Percentiles rank a stretch among this genome's conserved stretches.
phyloP scores from a whole-genome alignment of 805 yeast genomes.

The Candida takata region DNA sequence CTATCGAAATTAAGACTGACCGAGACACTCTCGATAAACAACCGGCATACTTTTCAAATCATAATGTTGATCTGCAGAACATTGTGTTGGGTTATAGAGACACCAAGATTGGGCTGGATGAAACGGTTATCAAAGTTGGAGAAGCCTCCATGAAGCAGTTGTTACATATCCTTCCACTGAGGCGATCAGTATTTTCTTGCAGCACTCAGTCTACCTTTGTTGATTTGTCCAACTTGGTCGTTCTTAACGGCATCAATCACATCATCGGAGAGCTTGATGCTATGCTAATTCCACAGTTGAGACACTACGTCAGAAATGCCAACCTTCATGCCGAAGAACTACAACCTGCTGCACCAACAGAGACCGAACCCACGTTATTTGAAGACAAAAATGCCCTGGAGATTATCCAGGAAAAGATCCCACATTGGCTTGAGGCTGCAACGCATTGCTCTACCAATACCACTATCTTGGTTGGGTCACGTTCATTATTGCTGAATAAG shows the following conservation, averaged over 20 bases:
- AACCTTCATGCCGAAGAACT: constrained; percentile 1
- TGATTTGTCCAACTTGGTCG: constrained; percentile 24
- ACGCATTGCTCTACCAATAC: constrained; percentile 13
- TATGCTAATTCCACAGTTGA: constrained; percentile 10
- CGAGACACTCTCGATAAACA: constrained; percentile 20
- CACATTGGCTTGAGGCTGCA: constrained; percentile 13
- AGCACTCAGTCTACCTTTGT: constrained; percentile 13
- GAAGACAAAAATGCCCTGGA: constrained; percentile 6
- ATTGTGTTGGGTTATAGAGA: constrained; percentile 13
- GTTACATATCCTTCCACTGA: constrained; percentile 11
- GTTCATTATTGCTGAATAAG: constrained; percentile 38
- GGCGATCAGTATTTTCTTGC: constrained; percentile 1
- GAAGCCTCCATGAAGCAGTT: constrained; percentile 11
- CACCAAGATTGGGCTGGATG: constrained; percentile 8
- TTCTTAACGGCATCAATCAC: constrained; percentile 26
- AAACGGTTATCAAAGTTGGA: constrained; percentile 9
- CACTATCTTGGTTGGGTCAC: constrained; percentile 29
- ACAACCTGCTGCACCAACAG: constrained; percentile 1
- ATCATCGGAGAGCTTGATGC: constrained; percentile 16
- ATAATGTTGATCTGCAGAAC: constrained; percentile 13
- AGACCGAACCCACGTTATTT: background rate
- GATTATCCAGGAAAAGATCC: constrained; percentile 19
- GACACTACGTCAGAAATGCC: constrained; percentile 9
- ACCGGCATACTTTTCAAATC: constrained; percentile 4
- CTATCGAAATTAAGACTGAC: constrained; percentile 12